Percentiles rank a stretch among this genome's conserved stretches.
Conservation (phyloP, 2,329 filamentous ascomycete species). For the Grosmannia clavigera region DNA sequence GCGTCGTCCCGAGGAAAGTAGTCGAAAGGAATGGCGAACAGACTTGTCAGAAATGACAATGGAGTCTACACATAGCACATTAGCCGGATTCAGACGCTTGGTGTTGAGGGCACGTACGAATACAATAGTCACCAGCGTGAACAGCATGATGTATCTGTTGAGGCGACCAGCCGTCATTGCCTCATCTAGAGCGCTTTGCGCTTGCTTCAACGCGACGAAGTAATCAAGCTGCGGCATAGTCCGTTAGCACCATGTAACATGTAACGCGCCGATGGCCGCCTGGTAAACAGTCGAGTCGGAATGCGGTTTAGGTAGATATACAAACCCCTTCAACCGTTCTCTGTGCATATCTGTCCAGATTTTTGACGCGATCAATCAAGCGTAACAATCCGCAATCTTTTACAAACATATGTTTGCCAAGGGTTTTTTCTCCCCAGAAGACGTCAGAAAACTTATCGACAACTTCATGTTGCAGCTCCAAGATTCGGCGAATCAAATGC, state of each 20-base stretch:
- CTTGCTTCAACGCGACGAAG: constrained; percentile 1
- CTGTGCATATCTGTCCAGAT: neutral
- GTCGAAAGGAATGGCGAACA: neutral
- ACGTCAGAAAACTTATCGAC: neutral
- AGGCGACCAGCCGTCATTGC: neutral
- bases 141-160: neutral
- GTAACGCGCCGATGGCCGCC: too few species aligned
- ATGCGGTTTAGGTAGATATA: neutral
- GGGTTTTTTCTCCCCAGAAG: neutral
- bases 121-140: neutral
- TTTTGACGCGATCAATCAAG: neutral
- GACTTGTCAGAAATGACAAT: neutral
- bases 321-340: neutral
- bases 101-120: neutral
- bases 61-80: neutral
- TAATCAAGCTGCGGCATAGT: neutral
- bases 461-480: neutral
- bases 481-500: neutral
- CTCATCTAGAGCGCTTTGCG: neutral
- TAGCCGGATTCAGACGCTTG: neutral
- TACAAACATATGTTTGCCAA: neutral
- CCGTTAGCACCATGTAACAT: neutral
- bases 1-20: neutral
- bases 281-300: too few species aligned
- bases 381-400: neutral